phyloP scores from a whole-genome alignment of 176 grass and related monocot genomes.

The Coix lacrymajobi region DNA sequence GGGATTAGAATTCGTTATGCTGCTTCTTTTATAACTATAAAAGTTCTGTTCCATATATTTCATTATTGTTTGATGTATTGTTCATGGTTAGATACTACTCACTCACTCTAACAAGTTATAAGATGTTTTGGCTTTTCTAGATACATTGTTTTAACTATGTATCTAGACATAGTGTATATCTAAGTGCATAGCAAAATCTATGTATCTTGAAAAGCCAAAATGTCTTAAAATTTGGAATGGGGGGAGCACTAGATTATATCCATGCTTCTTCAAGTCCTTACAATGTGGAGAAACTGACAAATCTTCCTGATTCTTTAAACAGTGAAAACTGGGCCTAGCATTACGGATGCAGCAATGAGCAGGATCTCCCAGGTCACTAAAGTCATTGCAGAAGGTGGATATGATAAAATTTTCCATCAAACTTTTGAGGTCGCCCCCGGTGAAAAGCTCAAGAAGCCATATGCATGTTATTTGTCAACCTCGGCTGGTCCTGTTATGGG shows the following conservation, averaged over 20 bases:
- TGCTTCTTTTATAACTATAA: not conserved
- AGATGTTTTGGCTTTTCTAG: not conserved
- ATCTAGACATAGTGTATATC: not conserved
- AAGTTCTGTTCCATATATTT: not conserved
- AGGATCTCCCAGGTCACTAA: slow-evolving; percentile 89
- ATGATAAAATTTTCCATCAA: slow-evolving; percentile 96
- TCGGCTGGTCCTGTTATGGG: slow-evolving; percentile 97
- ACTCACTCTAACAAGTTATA: not conserved
- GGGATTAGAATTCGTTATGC: not conserved
- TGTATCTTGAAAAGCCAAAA: no score
- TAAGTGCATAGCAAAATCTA: not conserved
- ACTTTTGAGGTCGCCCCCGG: slow-evolving; percentile 69
- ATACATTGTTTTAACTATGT: not conserved
- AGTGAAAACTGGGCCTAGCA: slow-evolving; percentile 99
- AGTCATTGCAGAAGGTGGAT: slow-evolving; percentile 96
- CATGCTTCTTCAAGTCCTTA: not conserved
- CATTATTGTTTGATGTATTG: not conserved
- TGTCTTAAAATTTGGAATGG: no score
- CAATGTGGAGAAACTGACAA: not conserved
- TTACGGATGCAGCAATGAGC: slow-evolving; percentile 92
- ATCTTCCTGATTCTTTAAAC: slow-evolving; percentile 20
- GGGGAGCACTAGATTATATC: not conserved
- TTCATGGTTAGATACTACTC: not conserved
- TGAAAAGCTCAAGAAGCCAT: slow-evolving; percentile 87
- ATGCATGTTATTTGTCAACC: slow-evolving; percentile 87